phyloP scores from a whole-genome alignment of 2,329 filamentous ascomycete genomes.

The Pyricularia pennisetigena region DNA sequence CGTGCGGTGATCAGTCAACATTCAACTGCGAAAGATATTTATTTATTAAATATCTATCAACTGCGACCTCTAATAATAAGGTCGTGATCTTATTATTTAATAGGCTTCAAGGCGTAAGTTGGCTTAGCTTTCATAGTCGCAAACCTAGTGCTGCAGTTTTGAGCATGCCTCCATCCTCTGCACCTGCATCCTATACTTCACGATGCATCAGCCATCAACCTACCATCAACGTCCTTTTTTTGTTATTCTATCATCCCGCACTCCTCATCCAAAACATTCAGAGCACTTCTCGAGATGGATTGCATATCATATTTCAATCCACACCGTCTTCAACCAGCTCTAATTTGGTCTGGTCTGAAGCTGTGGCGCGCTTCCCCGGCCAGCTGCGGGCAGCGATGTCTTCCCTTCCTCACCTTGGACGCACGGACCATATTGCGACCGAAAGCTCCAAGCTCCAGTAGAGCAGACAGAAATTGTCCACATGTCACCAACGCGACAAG shows the following conservation, averaged over 20 bases:
- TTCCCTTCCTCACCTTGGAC: not conserved
- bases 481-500: not conserved
- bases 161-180: not conserved
- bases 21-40: not conserved
- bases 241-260: not conserved
- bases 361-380: not conserved
- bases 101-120: not conserved
- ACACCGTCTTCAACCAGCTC: not conserved
- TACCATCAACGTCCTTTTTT: too few relatives aligned
- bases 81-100: not conserved
- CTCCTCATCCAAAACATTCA: not conserved
- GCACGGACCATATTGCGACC: constrained; percentile 1
- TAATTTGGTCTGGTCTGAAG: not conserved
- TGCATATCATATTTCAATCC: not conserved
- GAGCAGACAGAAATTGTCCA: not conserved
- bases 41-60: not conserved
- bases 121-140: not conserved
- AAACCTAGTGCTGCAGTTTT: not conserved
- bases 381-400: not conserved
- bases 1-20: not conserved
- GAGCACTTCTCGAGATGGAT: not conserved
- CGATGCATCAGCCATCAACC: not conserved
- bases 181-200: not conserved
- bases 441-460: not conserved
- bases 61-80: not conserved